Conservation (phyloP, 2,329 filamentous ascomycete genomes). For the Epichloe hybrida region DNA sequence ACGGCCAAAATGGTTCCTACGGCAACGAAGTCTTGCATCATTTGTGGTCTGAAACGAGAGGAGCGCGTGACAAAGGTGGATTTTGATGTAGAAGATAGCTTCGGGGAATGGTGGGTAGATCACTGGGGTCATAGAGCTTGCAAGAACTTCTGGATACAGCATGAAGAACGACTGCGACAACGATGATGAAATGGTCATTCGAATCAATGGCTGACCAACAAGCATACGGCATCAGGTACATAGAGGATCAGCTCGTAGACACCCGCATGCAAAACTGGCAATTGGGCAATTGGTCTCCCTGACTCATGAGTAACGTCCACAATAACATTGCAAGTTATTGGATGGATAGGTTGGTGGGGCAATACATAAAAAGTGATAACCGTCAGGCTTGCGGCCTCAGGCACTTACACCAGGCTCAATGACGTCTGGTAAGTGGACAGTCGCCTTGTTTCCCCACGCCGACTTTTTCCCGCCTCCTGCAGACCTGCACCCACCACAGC, state of each 20-base stretch:
- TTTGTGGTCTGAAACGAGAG: conserved; percentile 81
- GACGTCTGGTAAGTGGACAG: background rate
- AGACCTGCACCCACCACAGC: background rate
- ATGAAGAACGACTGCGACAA: conserved; percentile 56
- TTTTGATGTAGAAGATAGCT: conserved; percentile 69
- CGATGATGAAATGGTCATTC: conserved; percentile 31
- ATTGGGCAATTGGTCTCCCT: too few relatives aligned
- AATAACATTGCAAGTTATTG: too few relatives aligned
- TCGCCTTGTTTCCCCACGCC: background rate
- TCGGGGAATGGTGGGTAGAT: conserved; percentile 94
- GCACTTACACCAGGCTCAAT: background rate
- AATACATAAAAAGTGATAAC: too few relatives aligned
- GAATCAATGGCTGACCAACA: too few relatives aligned
- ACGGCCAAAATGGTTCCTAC: conserved; percentile 60
- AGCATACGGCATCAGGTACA: too few relatives aligned
- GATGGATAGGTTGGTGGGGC: too few relatives aligned
- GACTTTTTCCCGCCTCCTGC: background rate
- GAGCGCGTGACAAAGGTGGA: conserved; percentile 70
- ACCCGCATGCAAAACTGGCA: too few relatives aligned
- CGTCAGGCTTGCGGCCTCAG: too few relatives aligned
- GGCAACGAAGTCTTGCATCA: conserved; percentile 61
- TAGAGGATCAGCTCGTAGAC: too few relatives aligned
- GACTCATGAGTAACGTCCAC: too few relatives aligned
- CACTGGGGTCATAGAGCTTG: conserved; percentile 74
- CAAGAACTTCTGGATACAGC: conserved; percentile 71